Conservation (phyloP, 345 rosid species). For the Syzygium aromaticum region DNA sequence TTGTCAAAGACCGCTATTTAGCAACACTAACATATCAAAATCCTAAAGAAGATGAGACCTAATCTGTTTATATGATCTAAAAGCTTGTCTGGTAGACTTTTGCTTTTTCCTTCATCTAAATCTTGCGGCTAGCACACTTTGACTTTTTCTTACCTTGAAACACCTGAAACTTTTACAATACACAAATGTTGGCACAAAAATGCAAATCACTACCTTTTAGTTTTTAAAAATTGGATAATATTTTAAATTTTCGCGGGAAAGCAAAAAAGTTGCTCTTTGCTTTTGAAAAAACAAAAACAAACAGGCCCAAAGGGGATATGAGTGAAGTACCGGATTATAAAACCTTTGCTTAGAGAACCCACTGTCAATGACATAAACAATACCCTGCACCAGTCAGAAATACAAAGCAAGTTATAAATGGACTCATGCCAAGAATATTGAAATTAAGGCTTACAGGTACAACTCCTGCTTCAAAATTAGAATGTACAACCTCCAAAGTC, state of each 20-base stretch:
- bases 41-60: not conserved
- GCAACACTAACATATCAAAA: not conserved
- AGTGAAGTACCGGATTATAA: slow-evolving; percentile 75
- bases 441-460: not conserved
- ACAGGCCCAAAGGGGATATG: not conserved
- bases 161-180: not conserved
- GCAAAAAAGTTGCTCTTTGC: not conserved
- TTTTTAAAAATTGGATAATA: not conserved
- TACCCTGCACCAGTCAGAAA: slow-evolving; percentile 46
- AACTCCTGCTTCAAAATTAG: not conserved
- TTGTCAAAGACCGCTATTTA: not conserved
- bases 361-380: slow-evolving; percentile 91
- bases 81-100: not conserved
- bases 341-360: slow-evolving; percentile 95
- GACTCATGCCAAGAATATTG: not conserved
- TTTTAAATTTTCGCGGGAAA: not conserved
- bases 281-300: not conserved
- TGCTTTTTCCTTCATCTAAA: not conserved
- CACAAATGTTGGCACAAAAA: not conserved
- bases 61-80: not conserved
- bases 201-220: not conserved
- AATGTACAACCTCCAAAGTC: slow-evolving; percentile 68
- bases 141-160: not conserved
- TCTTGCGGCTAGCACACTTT: not conserved
- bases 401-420: not conserved